Base-by-base conservation (phyloP, 1,284 basidiomycete species). In the Thecaphora thlaspeos region DNA sequence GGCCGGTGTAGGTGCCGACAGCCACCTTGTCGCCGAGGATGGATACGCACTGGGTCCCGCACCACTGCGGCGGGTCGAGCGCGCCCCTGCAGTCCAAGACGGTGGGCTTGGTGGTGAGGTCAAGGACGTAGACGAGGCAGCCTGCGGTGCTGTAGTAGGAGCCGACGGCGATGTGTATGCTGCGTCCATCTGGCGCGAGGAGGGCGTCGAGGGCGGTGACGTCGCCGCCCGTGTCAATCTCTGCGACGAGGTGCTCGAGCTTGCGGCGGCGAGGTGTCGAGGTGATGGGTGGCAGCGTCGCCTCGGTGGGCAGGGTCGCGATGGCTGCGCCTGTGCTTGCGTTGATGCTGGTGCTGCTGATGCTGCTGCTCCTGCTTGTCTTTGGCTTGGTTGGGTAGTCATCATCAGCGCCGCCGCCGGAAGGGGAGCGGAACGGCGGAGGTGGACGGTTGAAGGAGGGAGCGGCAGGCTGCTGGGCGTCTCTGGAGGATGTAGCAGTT, bases 141-240 rank as follows among this genome's bases (percentile, higher is more conserved):
- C 36, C 49, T 2, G 54, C 49, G 15, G 53, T 7, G 24, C 40
- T 47, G 37, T 61, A 64, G 45, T 62, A 64, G 3, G 52, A 61
- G 15, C 61, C 52, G 22, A 52, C 58, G 28, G 56, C 61, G 36
- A 59, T 48, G 19, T 17, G 34, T 37, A 63, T 22, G 9, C 18
- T 40, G 7, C 22, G 21, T 23, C 26, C 38, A 18, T 41, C 46
- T 3, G 22, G 21, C n/a, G 48, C 34, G n/a, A 61, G 22, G 24
- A 52, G 36, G 5, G 57, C 61, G 41, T 64, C 61, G 26, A 64
- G 17, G 14, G 50, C 41, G 3, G 51, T 55, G 2, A 64, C 42
- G 32, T 64, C 61, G 26, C 51, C 61, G 30, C 53, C 50, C n/a
- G 57, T 61, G 37, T 64, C 58, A 19, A 50, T 41, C 43, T 61